phyloP scores from a whole-genome alignment of 2,329 filamentous ascomycete species.

The Nectriaceae sp. region DNA sequence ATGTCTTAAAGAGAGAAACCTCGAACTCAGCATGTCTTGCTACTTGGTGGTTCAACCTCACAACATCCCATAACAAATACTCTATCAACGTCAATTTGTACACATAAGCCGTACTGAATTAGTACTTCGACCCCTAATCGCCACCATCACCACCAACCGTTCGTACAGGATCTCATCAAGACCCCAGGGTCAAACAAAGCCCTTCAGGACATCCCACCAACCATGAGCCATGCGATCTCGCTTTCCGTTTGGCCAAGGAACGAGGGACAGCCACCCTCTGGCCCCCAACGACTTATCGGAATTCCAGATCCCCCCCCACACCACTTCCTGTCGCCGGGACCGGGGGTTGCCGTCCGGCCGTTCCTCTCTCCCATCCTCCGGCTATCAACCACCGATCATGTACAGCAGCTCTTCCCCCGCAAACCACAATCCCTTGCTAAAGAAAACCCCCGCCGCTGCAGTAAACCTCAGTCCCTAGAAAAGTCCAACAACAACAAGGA shows the following conservation, averaged over 20 bases:
- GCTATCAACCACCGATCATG: slow-evolving; percentile 13
- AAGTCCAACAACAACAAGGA: slow-evolving; percentile 24
- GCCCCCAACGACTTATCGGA: not conserved
- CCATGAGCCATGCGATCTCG: not conserved
- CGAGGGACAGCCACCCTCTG: not conserved
- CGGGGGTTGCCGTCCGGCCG: slow-evolving; percentile 20
- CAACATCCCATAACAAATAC: too few species aligned
- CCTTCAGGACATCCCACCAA: slow-evolving; percentile 3
- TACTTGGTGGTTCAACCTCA: too few species aligned
- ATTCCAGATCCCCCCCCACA: not conserved
- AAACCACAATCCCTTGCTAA: slow-evolving; percentile 14
- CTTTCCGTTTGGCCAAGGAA: not conserved
- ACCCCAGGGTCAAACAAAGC: slow-evolving; percentile 26
- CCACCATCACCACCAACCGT: too few species aligned
- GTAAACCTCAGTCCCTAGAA: slow-evolving; percentile 30
- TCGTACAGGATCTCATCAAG: slow-evolving; percentile 32
- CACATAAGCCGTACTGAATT: too few species aligned
- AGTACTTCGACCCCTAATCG: too few species aligned
- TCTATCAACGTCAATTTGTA: too few species aligned
- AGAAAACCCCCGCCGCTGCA: slow-evolving; percentile 17
- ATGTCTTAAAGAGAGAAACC: too few species aligned
- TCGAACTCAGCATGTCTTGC: too few species aligned
- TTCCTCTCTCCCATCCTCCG: slow-evolving; percentile 13
- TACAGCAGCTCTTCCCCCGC: slow-evolving; percentile 16
- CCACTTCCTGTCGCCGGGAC: slow-evolving; percentile 20